Base-by-base conservation (phyloP, 2,329 filamentous ascomycete species). In the Paracoccidioides brasiliensis region DNA sequence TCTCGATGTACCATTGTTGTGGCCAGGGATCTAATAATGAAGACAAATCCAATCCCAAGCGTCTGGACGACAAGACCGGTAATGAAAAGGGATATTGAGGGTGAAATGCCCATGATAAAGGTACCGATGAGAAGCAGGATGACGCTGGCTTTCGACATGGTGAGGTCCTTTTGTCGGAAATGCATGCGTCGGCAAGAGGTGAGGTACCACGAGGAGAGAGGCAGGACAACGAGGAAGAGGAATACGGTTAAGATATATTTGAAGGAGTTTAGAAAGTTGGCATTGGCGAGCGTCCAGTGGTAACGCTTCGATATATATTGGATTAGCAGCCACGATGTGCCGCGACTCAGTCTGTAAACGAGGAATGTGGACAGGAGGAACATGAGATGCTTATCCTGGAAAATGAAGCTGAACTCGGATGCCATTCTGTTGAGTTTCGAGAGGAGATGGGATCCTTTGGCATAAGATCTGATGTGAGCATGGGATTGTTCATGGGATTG, bases 271-370 rank as follows among this genome's bases (percentile, higher is more conserved):
- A 78, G 64, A 53, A 72, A 59, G 45, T 72, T 73, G 53, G 71
- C 64, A 51, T 66, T 58, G 0, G 74, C 72, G 22, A 78, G 67
- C 35, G 72, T 71, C 76, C 76, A 78, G 32, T 63, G 61, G 55
- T 77, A 78, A 15, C 76, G 68, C 22, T 72, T 74, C 0, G 75
- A 78, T n/a, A 77, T 73, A 61, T 78, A 78, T 57, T 76, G 74
- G 22, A 76, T 68, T 10, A 78, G 62, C 53, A 78, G 69, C 59
- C 69, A 72, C 9, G 73, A 66, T 7, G 73, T 72, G 52, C 76
- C 74, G 28, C 74, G 69, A 52, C 73, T 75, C 3, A 78, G 64
- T 12, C 74, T 69, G 58, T 74, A 76, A 10, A 74, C 72, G 22
- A 78, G 59, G 56, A 77, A 78, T 0, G 73, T 70, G 12, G 73